Conservation (phyloP, 2,329 filamentous ascomycete species). For the Paraphaeosphaeria sporulosa region DNA sequence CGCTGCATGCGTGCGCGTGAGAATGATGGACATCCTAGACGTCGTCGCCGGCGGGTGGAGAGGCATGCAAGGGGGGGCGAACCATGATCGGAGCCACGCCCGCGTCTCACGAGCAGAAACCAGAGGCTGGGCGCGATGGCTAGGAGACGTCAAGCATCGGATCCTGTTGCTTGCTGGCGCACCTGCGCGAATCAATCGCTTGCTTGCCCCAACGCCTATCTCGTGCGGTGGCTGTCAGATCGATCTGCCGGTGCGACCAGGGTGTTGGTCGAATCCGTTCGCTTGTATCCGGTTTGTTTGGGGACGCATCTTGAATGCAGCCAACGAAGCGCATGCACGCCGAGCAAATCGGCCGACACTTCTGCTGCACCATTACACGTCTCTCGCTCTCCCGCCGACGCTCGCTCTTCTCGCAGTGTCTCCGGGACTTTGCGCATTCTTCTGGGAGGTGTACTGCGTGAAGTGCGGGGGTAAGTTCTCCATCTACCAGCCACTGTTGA, state of each 20-base stretch:
- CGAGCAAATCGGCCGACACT: conserved; percentile 7
- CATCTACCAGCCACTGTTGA: conserved; percentile 8
- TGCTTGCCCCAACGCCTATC: background rate
- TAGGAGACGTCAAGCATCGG: background rate
- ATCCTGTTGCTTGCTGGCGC: background rate
- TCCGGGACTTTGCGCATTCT: background rate
- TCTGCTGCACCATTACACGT: conserved; percentile 4
- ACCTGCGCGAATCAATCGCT: background rate
- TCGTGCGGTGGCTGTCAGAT: conserved; percentile 1
- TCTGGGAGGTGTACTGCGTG: background rate
- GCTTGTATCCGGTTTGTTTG: conserved; percentile 13
- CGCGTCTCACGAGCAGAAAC: background rate
- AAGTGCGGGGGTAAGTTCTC: conserved; percentile 12
- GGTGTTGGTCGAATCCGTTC: conserved; percentile 1
- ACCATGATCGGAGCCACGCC: background rate
- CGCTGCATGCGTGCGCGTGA: background rate
- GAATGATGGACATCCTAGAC: background rate
- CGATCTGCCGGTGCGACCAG: conserved; percentile 2
- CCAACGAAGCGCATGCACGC: conserved; percentile 9
- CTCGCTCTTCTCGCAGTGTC: background rate
- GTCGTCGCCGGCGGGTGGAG: background rate
- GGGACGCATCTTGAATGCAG: conserved; percentile 5
- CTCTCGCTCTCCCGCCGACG: background rate
- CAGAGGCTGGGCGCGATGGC: background rate
- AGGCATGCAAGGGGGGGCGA: conserved; percentile 15